Evolutionary conservation across 2,329 filamentous ascomycete species (phyloP), one percentile per base, ranked within the genome.

Genomic region (Aspergillus glaucus): DNA sequence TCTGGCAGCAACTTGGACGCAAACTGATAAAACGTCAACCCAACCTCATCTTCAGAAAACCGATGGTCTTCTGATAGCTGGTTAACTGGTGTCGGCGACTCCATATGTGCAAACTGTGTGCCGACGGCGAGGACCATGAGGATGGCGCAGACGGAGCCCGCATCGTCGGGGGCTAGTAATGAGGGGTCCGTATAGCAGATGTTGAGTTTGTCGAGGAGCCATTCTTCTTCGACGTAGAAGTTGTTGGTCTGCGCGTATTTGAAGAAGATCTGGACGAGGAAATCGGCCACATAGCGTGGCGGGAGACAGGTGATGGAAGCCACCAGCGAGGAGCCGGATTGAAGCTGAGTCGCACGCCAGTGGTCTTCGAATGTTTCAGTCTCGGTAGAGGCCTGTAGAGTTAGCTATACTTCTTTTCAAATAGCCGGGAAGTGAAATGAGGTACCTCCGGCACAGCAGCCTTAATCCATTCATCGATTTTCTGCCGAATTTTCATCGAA

Each of bases 11-110:
- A 64, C 53, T 74, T 77, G 22, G 74, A 75, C 0, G 79, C 78
- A 54, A 76, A 75, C 47, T 79, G 76, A 53, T 82, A 81, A 51
- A 81, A 79, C 21, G 75, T 75, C 6, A 79, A 66, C 3, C 79
- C 79, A 1, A 80, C 72, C 21, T 78, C 75, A 47, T 80, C 76
- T 50, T 79, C 77, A 0, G 75, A 76, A 22, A 69, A 68, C 34
- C 64, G 60, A 37, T 66, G 65, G 36, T 67, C 66, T 22, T 67
- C 64, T 1, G 58, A 55, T 24, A 64, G 40, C 21, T 62, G 61
- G 32, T 69, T 68, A n/a, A 70, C 61, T 0, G 65, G 64, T 0
- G 59, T 66, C 5, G 59, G 50, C 6, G 69, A 70, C 46, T 71
- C 64, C 64, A 70, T 65, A 48, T 74, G 70, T 6, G 69, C 70